Base-by-base conservation (phyloP, 345 rosid species). In the Psidium guajava region DNA sequence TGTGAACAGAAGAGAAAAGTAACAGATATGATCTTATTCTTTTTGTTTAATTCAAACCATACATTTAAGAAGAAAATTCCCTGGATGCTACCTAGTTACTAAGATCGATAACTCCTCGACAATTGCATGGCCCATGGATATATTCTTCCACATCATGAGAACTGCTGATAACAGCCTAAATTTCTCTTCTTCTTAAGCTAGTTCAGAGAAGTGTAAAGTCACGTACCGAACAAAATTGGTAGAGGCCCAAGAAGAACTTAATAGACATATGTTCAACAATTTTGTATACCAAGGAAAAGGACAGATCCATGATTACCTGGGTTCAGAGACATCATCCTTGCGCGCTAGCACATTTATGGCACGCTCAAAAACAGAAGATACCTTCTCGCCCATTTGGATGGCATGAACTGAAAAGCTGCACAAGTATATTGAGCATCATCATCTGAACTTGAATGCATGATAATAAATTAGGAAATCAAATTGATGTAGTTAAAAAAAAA, bases 361-460 rank as follows among this genome's bases (percentile, higher is more conserved):
- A 44, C 84, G 96, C 91, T 95, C 98, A 89, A 97, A 90, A 75
- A 97, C 85, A 77, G 96, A 87, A 85, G 99, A 95, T 83, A 95
- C 98, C 89, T 95, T 94, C 90, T 93, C 98, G 82, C 94, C 96
- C 98, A 95, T 95, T 90, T 93, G 94, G 85, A 97, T 93, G 82
- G 95, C 97, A 91, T 96, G 97, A 86, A 97, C 98, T 85, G 99
- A 96, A 82, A 92, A 94, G 89, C 98, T 97, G 92, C 88, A 90
- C 20, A 90, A 87, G 25, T 18, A 69, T 36, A 69, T 32, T 42
- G 50, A 84, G 81, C 85, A 85, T 84, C 84, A 81, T 84, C 52
- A 84, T 57, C 24, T 75, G 54, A 84, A 57, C 85, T 20, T 47
- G 27, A 57, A 9, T 61, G 21, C 42, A 85, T 83, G 81, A 59